These are phyloP conservation scores for Lathyrus tuberosus DNA, from an alignment of 306 rosid genomes.

Conservation along the genomic window DNA sequence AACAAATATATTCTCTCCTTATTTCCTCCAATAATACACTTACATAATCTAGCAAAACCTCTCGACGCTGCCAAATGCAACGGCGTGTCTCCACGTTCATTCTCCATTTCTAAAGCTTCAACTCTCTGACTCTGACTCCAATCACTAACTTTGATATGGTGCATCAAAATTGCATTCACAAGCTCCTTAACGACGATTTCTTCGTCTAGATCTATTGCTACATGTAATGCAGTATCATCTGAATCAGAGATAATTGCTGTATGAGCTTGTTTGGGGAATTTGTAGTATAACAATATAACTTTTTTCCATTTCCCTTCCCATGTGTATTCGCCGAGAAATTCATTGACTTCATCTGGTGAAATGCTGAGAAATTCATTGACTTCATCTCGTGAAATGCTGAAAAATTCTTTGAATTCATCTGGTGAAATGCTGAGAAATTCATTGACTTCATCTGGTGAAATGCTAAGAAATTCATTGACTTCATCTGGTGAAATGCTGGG, in stretches of 20 bases:
- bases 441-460: not conserved
- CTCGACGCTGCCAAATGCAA: slow-evolving; percentile 43
- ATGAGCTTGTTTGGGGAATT: not conserved
- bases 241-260: not conserved
- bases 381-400: not conserved
- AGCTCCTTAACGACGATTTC: not conserved
- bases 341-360: not conserved
- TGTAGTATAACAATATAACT: not conserved
- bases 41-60: slow-evolving; percentile 19
- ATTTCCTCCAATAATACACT: not conserved
- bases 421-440: not conserved
- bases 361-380: not conserved
- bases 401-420: too few species aligned
- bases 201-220: not conserved
- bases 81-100: slow-evolving; percentile 24
- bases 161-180: not conserved
- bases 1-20: slow-evolving; percentile 23
- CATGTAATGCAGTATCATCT: not conserved
- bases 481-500: not conserved
- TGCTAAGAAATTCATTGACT: not conserved
- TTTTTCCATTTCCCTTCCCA: slow-evolving; percentile 36
- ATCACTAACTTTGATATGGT: not conserved
- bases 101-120: not conserved
- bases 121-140: too few species aligned
- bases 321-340: slow-evolving; percentile 1